Conservation (phyloP, 2,329 filamentous ascomycete species). For the Beauveria pseudobassiana region DNA sequence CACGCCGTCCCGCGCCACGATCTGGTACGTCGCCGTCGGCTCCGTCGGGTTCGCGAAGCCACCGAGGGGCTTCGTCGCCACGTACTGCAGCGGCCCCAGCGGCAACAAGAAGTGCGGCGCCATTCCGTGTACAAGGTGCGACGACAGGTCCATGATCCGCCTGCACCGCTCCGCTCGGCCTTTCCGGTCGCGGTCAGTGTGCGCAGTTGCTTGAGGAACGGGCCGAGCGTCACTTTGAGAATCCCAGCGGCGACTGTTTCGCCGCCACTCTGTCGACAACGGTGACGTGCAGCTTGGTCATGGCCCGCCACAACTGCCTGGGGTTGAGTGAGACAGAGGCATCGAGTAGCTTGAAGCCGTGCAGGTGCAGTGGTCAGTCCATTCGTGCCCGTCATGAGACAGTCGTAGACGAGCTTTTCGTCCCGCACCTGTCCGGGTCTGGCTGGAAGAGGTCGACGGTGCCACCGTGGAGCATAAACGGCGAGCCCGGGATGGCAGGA, state of each 20-base stretch:
- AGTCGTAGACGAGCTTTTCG: conserved; percentile 54
- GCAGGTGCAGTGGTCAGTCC: conserved; percentile 48
- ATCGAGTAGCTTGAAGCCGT: conserved; percentile 56
- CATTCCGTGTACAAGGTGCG: not conserved
- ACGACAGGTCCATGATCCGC: not conserved
- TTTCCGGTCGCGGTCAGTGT: not conserved
- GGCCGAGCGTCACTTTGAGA: not conserved
- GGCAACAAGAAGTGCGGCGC: not conserved
- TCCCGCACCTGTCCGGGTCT: conserved; percentile 47
- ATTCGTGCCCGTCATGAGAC: conserved; percentile 49
- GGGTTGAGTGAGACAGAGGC: conserved; percentile 50
- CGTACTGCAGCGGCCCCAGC: conserved; percentile 41
- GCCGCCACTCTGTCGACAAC: conserved; percentile 36
- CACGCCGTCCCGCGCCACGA: conserved; percentile 46
- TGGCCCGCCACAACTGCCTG: conserved; percentile 51
- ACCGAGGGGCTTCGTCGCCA: conserved; percentile 32
- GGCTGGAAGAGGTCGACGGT: conserved; percentile 49
- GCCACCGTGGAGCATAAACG: conserved; percentile 53
- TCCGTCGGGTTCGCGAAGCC: conserved; percentile 46
- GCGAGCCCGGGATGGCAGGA: conserved; percentile 33
- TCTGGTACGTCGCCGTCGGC: conserved; percentile 33
- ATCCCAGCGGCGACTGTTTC: not conserved
- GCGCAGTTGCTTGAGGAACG: not conserved
- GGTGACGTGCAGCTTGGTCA: conserved; percentile 55
- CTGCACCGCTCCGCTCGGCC: not conserved